A percentile compares a stretch with the other conserved stretches of the same genome.
phyloP scores from a whole-genome alignment of 2,329 filamentous ascomycete genomes.

The Ustilaginoidea virens region DNA sequence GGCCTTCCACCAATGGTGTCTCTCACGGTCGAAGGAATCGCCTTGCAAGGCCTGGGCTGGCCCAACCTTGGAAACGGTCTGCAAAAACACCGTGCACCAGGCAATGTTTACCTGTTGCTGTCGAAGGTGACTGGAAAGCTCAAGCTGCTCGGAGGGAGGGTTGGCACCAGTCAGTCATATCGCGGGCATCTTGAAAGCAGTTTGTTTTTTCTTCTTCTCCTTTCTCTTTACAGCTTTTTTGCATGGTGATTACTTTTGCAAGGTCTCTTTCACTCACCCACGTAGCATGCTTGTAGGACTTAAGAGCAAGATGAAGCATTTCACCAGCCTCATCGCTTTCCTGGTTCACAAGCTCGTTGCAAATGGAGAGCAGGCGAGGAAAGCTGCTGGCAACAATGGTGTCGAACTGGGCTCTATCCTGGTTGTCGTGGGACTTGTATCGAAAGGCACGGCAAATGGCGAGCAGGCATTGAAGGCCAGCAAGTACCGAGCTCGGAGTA shows the following conservation, averaged over 20 bases:
- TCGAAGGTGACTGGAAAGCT: slow-evolving; percentile 64
- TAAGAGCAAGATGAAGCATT: slow-evolving; percentile 89
- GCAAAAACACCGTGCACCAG: slow-evolving; percentile 92
- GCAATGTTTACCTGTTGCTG: slow-evolving; percentile 74
- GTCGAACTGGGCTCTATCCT: slow-evolving; percentile 70
- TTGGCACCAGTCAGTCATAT: too few species aligned
- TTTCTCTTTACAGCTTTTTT: too few species aligned
- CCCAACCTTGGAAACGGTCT: slow-evolving; percentile 71
- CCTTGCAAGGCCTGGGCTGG: slow-evolving; percentile 74
- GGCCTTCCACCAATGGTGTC: slow-evolving; percentile 98
- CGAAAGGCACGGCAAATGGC: slow-evolving; percentile 92
- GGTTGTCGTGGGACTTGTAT: slow-evolving; percentile 72
- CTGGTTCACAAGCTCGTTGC: slow-evolving; percentile 77
- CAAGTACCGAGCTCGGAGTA: slow-evolving; percentile 74
- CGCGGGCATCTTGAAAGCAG: too few species aligned
- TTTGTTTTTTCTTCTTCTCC: too few species aligned
- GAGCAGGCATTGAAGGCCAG: slow-evolving; percentile 83
- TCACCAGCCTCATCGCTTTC: slow-evolving; percentile 88
- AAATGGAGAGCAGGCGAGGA: slow-evolving; percentile 72
- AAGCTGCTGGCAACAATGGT: slow-evolving; percentile 88
- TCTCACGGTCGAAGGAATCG: slow-evolving; percentile 69
- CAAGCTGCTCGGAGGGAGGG: slow-evolving; percentile 44
- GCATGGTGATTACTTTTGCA: too few species aligned
- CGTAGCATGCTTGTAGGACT: slow-evolving; percentile 95
- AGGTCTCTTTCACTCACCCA: slow-evolving; percentile 42